These are phyloP conservation scores for Aureobasidium sp. DNA, from an alignment of 2,329 filamentous ascomycete genomes.

Conservation along the genomic window DNA sequence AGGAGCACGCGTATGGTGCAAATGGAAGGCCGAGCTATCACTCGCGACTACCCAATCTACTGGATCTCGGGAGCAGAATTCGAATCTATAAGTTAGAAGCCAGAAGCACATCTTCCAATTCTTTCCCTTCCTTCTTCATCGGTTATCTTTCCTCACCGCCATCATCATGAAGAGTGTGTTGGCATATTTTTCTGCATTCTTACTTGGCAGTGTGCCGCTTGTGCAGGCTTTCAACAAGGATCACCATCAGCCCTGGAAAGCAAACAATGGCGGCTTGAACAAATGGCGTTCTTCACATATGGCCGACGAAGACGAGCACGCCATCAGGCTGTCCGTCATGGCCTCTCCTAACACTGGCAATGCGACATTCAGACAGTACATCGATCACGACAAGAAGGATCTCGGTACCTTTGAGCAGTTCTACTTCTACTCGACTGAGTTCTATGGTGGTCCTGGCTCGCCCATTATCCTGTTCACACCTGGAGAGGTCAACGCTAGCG, in stretches of 20 bases:
- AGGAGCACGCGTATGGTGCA: no score
- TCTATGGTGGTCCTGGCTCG: conserved; percentile 46
- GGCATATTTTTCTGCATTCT: conserved; percentile 5
- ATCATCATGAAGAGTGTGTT: conserved; percentile 2
- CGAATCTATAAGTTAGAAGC: neutral
- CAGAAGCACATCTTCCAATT: neutral
- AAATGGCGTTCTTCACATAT: neutral
- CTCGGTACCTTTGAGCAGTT: conserved; percentile 47
- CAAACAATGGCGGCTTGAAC: neutral
- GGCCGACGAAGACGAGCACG: neutral
- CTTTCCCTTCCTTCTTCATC: neutral
- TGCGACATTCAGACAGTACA: conserved; percentile 44
- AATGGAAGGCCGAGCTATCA: neutral
- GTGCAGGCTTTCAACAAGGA: neutral
- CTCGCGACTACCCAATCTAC: neutral
- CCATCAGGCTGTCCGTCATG: neutral
- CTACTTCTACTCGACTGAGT: conserved; percentile 45
- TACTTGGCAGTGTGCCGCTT: neutral
- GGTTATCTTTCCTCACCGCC: neutral
- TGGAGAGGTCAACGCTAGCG: conserved; percentile 41
- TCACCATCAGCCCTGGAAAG: neutral
- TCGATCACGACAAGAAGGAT: conserved; percentile 50
- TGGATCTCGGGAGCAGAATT: neutral
- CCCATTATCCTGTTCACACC: conserved; percentile 38
- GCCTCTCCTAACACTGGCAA: conserved; percentile 14